Conservation (phyloP, 2,329 filamentous ascomycete species). For the Orbilia oligospora region DNA sequence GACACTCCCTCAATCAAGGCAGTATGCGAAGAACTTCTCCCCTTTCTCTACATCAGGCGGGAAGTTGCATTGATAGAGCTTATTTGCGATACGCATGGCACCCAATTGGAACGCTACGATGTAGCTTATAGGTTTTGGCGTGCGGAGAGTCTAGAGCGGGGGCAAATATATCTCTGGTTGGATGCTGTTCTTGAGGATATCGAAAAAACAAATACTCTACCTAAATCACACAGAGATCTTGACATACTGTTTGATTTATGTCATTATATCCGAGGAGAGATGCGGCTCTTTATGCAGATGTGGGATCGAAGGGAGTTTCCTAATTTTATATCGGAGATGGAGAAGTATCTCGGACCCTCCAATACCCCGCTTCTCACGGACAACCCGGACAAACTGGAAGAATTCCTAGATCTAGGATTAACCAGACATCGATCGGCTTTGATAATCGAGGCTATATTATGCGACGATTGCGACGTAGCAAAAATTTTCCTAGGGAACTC, state of each 20-base stretch:
- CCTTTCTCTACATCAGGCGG: background rate
- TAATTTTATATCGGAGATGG: too few species aligned
- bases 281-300: background rate
- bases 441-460: background rate
- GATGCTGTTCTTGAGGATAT: too few species aligned
- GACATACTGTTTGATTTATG: too few species aligned
- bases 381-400: background rate
- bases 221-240: too few species aligned
- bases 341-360: too few species aligned
- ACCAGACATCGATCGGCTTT: background rate
- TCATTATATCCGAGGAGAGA: background rate
- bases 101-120: background rate
- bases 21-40: background rate
- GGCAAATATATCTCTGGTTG: too few species aligned
- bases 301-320: too few species aligned
- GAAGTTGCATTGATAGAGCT: background rate
- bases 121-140: background rate
- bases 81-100: background rate
- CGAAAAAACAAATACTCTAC: too few species aligned
- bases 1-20: background rate
- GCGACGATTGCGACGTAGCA: background rate
- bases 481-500: background rate
- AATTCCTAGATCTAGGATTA: background rate
- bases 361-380: background rate
- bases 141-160: too few species aligned